Conservation (phyloP, 1,284 basidiomycete species). For the Kwoniella shivajii region DNA sequence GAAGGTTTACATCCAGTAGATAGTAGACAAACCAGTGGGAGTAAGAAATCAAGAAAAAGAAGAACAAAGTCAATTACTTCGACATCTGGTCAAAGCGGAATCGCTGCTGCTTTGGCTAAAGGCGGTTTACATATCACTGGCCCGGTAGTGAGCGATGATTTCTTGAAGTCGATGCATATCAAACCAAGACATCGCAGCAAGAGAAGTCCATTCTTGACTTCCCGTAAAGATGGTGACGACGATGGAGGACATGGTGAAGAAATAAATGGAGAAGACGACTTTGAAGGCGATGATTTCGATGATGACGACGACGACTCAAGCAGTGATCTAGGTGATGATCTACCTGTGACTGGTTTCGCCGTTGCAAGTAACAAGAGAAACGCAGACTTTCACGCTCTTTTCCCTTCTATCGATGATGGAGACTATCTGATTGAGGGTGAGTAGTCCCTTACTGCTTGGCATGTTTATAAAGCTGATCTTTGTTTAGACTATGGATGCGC, state of each 20-base stretch:
- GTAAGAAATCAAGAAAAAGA: slow-evolving; percentile 28
- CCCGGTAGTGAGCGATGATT: slow-evolving; percentile 7
- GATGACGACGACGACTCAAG: slow-evolving; percentile 58
- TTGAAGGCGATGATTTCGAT: slow-evolving; percentile 66
- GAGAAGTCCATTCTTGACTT: slow-evolving; percentile 28
- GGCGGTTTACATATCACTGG: slow-evolving; percentile 34
- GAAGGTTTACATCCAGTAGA: slow-evolving; percentile 20
- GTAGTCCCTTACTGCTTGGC: slow-evolving; percentile 28
- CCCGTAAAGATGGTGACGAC: slow-evolving; percentile 19
- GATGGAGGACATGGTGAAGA: slow-evolving; percentile 18
- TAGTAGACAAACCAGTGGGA: slow-evolving; percentile 16
- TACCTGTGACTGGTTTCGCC: slow-evolving; percentile 89
- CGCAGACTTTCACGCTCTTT: slow-evolving; percentile 92
- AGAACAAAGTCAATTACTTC: slow-evolving; percentile 31
- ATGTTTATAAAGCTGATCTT: slow-evolving; percentile 19
- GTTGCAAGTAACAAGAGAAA: slow-evolving; percentile 95
- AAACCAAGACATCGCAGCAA: slow-evolving; percentile 5
- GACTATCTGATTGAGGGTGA: slow-evolving; percentile 97
- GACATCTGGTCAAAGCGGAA: slow-evolving; percentile 25
- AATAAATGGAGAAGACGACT: slow-evolving; percentile 17
- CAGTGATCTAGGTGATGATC: slow-evolving; percentile 49
- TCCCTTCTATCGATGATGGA: slow-evolving; percentile 84
- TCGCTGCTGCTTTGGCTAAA: slow-evolving; percentile 44
- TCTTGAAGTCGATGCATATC: slow-evolving; percentile 2
- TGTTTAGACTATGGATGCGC: slow-evolving; percentile 91